These are phyloP conservation scores for Trypanosoma congolense DNA, from an alignment of 208 protist species.

Conservation along the genomic window DNA sequence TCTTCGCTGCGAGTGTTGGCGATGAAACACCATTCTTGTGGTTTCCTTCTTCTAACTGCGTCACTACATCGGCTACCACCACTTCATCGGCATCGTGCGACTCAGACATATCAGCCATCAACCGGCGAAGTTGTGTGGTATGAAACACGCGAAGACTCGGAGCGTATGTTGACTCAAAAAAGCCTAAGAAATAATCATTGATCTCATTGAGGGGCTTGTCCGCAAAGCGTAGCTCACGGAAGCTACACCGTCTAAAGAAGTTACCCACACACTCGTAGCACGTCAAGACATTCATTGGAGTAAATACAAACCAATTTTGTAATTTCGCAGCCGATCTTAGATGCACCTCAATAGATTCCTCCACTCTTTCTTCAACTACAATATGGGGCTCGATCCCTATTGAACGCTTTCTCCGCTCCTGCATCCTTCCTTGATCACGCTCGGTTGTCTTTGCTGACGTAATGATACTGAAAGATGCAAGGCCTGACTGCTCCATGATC, in stretches of 20 bases:
- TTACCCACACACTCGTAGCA: conserved; percentile 65
- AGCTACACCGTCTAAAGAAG: conserved; percentile 62
- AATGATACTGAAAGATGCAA: conserved; percentile 72
- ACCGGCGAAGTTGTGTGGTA: conserved; percentile 48
- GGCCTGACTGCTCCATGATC: conserved; percentile 71
- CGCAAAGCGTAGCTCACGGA: conserved; percentile 44
- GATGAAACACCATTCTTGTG: neutral
- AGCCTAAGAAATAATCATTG: conserved; percentile 59
- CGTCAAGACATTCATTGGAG: conserved; percentile 81
- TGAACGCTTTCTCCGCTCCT: conserved; percentile 13
- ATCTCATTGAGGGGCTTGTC: conserved; percentile 38
- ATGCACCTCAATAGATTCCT: neutral
- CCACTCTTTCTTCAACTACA: neutral
- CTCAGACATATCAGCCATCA: conserved; percentile 50
- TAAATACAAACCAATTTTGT: conserved; percentile 80
- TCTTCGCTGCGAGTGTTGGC: neutral
- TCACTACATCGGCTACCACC: conserved; percentile 10
- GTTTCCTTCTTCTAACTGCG: neutral
- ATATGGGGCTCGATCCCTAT: neutral
- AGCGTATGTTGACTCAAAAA: conserved; percentile 63
- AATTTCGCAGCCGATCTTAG: conserved; percentile 52
- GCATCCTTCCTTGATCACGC: conserved; percentile 31
- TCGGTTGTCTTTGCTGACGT: conserved; percentile 67
- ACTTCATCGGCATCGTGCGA: conserved; percentile 10
- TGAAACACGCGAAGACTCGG: conserved; percentile 67